Percentiles rank a stretch among this genome's conserved stretches.
Conservation (phyloP, 495 filamentous ascomycete genomes). For the Hamigera avellanea region DNA sequence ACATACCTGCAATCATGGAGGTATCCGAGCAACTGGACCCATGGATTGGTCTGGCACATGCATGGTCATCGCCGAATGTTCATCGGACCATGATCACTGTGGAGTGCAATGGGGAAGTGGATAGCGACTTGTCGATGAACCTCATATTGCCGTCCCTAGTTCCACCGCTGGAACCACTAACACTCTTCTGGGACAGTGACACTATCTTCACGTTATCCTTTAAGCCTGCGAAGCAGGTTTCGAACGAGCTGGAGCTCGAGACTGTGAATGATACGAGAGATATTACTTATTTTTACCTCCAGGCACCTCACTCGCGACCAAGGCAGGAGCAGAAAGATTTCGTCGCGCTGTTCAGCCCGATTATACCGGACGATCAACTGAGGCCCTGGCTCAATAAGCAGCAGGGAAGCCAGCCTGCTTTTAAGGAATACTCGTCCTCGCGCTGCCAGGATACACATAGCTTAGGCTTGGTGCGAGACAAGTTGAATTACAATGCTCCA, state of each 20-base stretch:
- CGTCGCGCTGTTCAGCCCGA: conserved; percentile 28
- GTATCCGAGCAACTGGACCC: conserved; percentile 51
- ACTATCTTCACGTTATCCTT: conserved; percentile 29
- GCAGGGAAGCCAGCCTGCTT: conserved; percentile 11
- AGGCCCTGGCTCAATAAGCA: conserved; percentile 13
- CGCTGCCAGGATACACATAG: conserved; percentile 1
- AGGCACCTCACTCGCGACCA: conserved; percentile 35
- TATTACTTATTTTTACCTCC: conserved; percentile 38
- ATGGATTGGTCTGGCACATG: conserved; percentile 48
- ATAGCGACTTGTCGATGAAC: conserved; percentile 25
- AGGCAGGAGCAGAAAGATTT: conserved; percentile 22
- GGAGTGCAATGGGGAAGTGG: conserved; percentile 14
- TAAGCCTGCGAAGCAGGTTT: conserved; percentile 11
- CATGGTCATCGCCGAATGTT: conserved; percentile 32
- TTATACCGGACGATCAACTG: conserved; percentile 9
- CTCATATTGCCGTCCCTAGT: conserved; percentile 33
- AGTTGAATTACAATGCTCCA: conserved; percentile 14
- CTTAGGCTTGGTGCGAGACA: conserved; percentile 23
- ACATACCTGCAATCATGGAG: conserved; percentile 23
- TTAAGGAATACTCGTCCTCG: conserved; percentile 12
- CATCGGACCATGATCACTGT: conserved; percentile 23
- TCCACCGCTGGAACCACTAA: conserved; percentile 28
- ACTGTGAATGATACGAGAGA: conserved; percentile 14
- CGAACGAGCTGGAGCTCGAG: conserved; percentile 2
- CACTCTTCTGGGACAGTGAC: conserved; percentile 37